Evolutionary conservation across 2,329 filamentous ascomycete species (phyloP).

Genomic region (Magnaporthiopsis poae): DNA sequence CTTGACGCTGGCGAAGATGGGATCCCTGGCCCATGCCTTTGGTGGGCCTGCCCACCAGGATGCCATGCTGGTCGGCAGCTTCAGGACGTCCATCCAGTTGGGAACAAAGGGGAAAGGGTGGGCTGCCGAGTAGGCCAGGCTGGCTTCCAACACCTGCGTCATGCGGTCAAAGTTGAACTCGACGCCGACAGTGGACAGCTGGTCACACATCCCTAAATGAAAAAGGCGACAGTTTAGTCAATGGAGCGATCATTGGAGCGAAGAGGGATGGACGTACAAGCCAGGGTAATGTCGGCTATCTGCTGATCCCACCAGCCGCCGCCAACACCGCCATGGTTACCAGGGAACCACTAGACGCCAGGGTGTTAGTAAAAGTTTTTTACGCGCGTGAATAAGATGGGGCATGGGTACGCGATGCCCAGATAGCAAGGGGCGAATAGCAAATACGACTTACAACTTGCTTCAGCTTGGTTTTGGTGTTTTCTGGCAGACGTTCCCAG

Average conservation of each 20-base stretch:
- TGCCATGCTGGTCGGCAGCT: not conserved
- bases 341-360: slow-evolving; percentile 43
- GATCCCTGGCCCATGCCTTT: slow-evolving; percentile 18
- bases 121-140: slow-evolving; percentile 22
- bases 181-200: slow-evolving; percentile 23
- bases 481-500: slow-evolving; percentile 27
- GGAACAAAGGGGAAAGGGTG: slow-evolving; percentile 24
- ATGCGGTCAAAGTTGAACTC: slow-evolving; percentile 31
- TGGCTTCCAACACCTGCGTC: slow-evolving; percentile 17
- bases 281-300: slow-evolving; percentile 22
- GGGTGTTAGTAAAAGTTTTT: not conserved
- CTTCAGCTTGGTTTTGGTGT: slow-evolving; percentile 20
- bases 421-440: not conserved
- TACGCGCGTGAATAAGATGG: no score
- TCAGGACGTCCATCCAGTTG: not conserved
- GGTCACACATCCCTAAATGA: slow-evolving; percentile 24
- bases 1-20: slow-evolving; percentile 18
- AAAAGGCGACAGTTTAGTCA: not conserved
- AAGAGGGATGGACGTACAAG: slow-evolving; percentile 17
- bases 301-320: slow-evolving; percentile 43
- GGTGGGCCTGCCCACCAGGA: not conserved
- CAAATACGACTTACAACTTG: slow-evolving; percentile 16
- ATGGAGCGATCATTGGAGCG: not conserved
- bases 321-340: slow-evolving; percentile 52
- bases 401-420: no score